Base-by-base conservation (phyloP, 768 basidiomycete genomes). In the Obba rivulosa region DNA sequence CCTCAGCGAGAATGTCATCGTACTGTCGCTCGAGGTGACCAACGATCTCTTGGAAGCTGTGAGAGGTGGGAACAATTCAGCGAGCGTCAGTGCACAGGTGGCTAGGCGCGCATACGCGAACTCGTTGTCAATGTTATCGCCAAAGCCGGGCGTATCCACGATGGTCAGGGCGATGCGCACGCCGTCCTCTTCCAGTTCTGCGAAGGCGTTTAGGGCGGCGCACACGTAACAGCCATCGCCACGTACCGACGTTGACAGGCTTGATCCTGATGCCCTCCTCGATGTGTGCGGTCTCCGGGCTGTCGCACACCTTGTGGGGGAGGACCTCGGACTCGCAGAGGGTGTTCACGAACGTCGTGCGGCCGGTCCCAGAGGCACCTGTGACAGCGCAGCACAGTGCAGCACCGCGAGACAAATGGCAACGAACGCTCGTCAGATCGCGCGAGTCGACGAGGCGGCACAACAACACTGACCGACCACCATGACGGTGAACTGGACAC, bases 261-360 rank as follows among this genome's bases (percentile, higher is more conserved):
- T 95, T 95, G 67, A 98, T 96, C 67, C 80, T 84, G 64, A 97
- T 93, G 49, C 89, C 87, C 62, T 92, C 86, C 66, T 98, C 96
- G 50, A 92, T 77, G 66, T 98, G 93, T 14, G 93, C 92, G n/a
- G 80, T 79, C 58, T 87, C 85, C 10, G 94, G 88, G 55, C 78
- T 78, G 63, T 91, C 88, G 51, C 80, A 82, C 43, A 89, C 74
- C 69, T 93, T 92, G 77, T 97, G 94, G 4, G 77, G 63, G 43
- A 97, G 75, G 18, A 97, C 92, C 59, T 93, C 89, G 31, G 87
- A 85, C 74, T 99, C 95, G 76, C 93, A 95, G 50, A 99, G 89
- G 43, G 96, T 99, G 77, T 99, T 99, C 66, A 99, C 92, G 62
- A 99, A 98, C 49, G 95, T 99, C 49, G 95, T 98, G 49, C 93